These are phyloP conservation scores for Hemileccinum rubropunctum DNA, from an alignment of 768 basidiomycete genomes.

Conservation along the genomic window DNA sequence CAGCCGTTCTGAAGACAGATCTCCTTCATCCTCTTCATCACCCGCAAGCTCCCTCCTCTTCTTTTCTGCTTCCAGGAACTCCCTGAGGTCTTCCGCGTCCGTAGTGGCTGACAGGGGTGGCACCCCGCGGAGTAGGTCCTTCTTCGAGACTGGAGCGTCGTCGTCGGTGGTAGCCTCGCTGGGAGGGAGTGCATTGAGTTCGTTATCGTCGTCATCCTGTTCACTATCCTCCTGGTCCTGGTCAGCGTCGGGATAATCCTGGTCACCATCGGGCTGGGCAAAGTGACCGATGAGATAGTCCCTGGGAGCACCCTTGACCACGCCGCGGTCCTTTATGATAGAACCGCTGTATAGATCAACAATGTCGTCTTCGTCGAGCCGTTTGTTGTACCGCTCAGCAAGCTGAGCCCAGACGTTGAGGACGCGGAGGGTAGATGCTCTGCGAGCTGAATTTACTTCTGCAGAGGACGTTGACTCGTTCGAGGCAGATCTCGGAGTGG, in stretches of 20 bases:
- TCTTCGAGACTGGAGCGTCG: slow-evolving; percentile 30
- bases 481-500: slow-evolving; percentile 29
- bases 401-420: slow-evolving; percentile 65
- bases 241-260: slow-evolving; percentile 37
- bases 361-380: slow-evolving; percentile 77
- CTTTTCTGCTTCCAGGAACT: slow-evolving; percentile 66
- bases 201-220: slow-evolving; percentile 55
- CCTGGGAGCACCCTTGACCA: slow-evolving; percentile 44
- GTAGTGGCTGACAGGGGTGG: slow-evolving; percentile 45
- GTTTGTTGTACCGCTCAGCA: slow-evolving; percentile 62
- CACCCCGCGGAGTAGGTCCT: slow-evolving; percentile 33
- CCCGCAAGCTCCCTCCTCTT: slow-evolving; percentile 42
- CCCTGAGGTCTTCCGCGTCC: slow-evolving; percentile 61
- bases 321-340: slow-evolving; percentile 69
- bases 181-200: slow-evolving; percentile 52
- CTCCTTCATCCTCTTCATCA: slow-evolving; percentile 27
- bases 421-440: slow-evolving; percentile 52
- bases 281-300: slow-evolving; percentile 54
- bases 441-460: slow-evolving; percentile 53
- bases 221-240: slow-evolving; percentile 46
- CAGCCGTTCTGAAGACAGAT: slow-evolving; percentile 20
- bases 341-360: slow-evolving; percentile 61
- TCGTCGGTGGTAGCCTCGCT: slow-evolving; percentile 26
- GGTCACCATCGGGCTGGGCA: slow-evolving; percentile 37
- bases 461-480: slow-evolving; percentile 27